Base-by-base conservation (phyloP, 2,329 filamentous ascomycete species). In the Verticillium tricorpus region DNA sequence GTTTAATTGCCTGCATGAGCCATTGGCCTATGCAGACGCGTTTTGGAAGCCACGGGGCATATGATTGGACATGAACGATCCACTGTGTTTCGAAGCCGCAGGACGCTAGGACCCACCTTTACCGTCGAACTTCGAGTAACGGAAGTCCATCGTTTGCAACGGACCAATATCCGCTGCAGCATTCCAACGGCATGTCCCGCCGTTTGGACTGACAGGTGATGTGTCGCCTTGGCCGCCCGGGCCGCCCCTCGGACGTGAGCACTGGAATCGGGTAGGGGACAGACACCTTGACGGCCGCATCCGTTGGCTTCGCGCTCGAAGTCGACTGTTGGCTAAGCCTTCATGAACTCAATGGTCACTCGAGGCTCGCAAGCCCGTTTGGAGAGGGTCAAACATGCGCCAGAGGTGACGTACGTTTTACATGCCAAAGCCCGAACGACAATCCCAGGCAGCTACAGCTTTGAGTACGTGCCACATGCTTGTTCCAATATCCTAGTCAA, bases 1-100 rank as follows among this genome's bases (percentile, higher is more conserved):
- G 45, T 57, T 58, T 40, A 40, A 58, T 58, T 58, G 14, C 56
- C 25, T 40, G 56, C 56, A 58, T 37, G 9, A n/a, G 11, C 34
- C 19, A 17, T 28, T 32, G 34, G 34, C 56, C 56, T 25, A 58
- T 58, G 5, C 12, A 15, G n/a, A 40, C 34, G 34, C 56, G 25
- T 25, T 28, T 2, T 11, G 19, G 7, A n/a, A 40, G 56, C 35
- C 56, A 58, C 25, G 56, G 22, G 34, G 22, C 19, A 15, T 7
- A 19, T 31, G 3, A 40, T 58, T 58, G 56, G 56, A 5, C 22
- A 31, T 8, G 22, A 3, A 5, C 5, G 56, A 28, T 39, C 56
- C 56, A 28, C 34, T 25, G 12, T 52, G 22, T 37, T n/a, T 39
- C 35, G 56, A 8, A 17, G 17, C 22, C 11, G 15, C 17, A 25